These are phyloP conservation scores for Bullera alba DNA, from an alignment of 768 basidiomycete species.

Conservation along the genomic window DNA sequence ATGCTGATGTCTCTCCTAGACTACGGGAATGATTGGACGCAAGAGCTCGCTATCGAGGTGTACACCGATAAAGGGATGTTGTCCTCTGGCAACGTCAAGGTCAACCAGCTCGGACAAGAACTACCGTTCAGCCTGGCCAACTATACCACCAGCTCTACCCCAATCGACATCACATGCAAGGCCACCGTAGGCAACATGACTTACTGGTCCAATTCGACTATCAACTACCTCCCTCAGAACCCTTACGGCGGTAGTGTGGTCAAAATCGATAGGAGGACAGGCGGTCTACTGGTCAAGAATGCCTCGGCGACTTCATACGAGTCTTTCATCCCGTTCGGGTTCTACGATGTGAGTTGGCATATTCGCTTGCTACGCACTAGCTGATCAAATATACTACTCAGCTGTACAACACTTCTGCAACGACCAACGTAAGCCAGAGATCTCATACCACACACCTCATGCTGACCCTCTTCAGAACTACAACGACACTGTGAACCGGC, in stretches of 20 bases:
- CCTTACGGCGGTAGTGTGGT: slow-evolving; percentile 31
- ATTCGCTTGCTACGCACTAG: no score
- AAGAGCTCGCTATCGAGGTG: not conserved
- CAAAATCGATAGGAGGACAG: slow-evolving; percentile 39
- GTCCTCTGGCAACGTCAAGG: not conserved
- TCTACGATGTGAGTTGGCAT: slow-evolving; percentile 59
- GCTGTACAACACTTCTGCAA: no score
- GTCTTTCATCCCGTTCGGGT: slow-evolving; percentile 55
- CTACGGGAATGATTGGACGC: not conserved
- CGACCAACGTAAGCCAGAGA: no score
- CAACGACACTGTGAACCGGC: no score
- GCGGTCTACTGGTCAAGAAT: slow-evolving; percentile 34
- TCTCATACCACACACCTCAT: no score
- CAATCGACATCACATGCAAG: slow-evolving; percentile 11
- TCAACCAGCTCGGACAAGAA: slow-evolving; percentile 2
- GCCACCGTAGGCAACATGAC: slow-evolving; percentile 40
- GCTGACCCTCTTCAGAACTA: no score
- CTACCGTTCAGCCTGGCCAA: slow-evolving; percentile 1
- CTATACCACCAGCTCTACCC: not conserved
- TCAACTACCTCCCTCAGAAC: slow-evolving; percentile 48
- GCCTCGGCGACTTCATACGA: no score
- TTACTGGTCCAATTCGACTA: slow-evolving; percentile 50
- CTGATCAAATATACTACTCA: no score
- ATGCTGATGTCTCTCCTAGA: not conserved
- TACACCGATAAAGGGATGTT: not conserved